A percentile compares a stretch with the other conserved stretches of the same genome.
Evolutionary conservation across 768 basidiomycete genomes (phyloP).

Genomic region (Boletus sensibilis): DNA sequence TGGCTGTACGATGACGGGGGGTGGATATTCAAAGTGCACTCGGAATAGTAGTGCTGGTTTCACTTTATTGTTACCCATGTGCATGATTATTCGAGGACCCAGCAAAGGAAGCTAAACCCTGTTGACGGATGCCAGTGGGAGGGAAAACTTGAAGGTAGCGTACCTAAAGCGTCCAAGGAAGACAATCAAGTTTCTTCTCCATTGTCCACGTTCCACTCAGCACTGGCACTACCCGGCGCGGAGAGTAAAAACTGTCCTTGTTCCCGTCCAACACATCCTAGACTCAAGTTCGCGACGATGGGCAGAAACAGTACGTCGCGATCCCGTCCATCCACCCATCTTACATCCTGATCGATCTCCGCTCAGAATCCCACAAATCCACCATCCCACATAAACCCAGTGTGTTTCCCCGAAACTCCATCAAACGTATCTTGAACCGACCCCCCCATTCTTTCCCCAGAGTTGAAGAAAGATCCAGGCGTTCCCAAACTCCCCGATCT

Average conservation of each 20-base stretch:
- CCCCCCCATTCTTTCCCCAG: constrained; percentile 35
- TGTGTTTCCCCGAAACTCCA: constrained; percentile 1
- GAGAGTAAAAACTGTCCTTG: constrained; percentile 8
- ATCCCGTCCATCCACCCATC: neutral
- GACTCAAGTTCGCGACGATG: constrained; percentile 16
- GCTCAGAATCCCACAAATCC: constrained; percentile 26
- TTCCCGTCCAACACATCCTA: neutral
- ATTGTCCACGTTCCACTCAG: neutral
- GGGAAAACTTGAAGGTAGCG: too few species aligned
- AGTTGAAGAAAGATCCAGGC: constrained; percentile 87
- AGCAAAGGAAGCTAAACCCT: neutral
- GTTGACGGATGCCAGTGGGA: too few species aligned
- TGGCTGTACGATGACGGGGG: too few species aligned
- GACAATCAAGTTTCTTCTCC: neutral
- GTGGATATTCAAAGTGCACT: too few species aligned
- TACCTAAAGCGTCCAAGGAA: neutral
- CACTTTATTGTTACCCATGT: too few species aligned
- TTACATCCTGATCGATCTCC: neutral
- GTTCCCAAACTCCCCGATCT: constrained; percentile 78
- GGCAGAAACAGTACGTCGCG: constrained; percentile 31
- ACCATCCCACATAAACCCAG: constrained; percentile 28
- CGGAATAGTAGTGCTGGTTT: too few species aligned
- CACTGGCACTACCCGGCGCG: neutral
- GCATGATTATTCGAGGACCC: neutral
- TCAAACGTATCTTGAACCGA: constrained; percentile 2